Base-by-base conservation (phyloP, 1,139 yeast species). In the Cylindricascospora bacillispora region DNA sequence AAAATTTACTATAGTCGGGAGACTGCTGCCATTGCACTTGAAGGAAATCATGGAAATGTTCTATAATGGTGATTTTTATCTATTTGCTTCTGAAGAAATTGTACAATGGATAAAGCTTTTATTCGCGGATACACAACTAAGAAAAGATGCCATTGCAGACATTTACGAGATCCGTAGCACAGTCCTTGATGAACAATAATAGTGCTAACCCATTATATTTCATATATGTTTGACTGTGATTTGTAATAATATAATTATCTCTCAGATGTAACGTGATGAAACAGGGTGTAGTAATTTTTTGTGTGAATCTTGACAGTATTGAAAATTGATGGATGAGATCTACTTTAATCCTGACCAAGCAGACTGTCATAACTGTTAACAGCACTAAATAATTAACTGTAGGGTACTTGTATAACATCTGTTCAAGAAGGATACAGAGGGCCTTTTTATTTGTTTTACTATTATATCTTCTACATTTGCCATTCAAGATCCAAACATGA, bases 61-160 rank as follows among this genome's bases (percentile, higher is more conserved):
- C 44, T 77, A 76, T 45, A 73, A 72, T 37, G 92, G 86, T 11
- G 78, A 74, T 32, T 70, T 82, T 36, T 80, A 65, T 38, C 85
- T 83, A 43, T 67, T 81, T 35, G 59, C 69, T 6, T 72, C 92
- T 0, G 59, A 63, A 2, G 95, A 85, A 52, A 57, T 86, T 33
- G 62, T 73, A 3, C 50, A 58, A 6, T 58, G 85, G 45, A 61
- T 86, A n/a, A 47, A 56, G 25, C 59, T 74, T 25, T 57, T 82
- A 30, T 85, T 85, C 54, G 72, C 80, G 4, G 80, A 80, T 30
- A 77, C 92, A 36, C 76, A 73, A 5, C 51, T 71, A 29, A 65
- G 93, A 40, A 67, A 67, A 26, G 59, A 60, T 30, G 73, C 73
- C 27, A 72, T 82, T 32, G 58, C 60, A 13, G 89, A 80, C 41